phyloP scores from a whole-genome alignment of 306 rosid species.

The Abrus precatorius region DNA sequence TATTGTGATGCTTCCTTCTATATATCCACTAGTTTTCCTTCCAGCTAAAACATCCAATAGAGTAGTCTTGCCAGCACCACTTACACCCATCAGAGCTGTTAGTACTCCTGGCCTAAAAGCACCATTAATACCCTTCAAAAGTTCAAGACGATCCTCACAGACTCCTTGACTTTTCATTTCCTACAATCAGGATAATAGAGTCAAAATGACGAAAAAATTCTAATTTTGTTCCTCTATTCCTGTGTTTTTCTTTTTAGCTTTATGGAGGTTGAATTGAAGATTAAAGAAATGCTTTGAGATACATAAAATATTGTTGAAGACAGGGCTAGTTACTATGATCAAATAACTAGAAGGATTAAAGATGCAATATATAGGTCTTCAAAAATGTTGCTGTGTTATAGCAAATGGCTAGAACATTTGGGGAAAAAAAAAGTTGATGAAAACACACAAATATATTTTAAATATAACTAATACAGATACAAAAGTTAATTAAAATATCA shows the following conservation, averaged over 20 bases:
- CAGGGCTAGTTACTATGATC: background rate
- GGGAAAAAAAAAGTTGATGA: background rate
- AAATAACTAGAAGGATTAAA: background rate
- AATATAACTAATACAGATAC: conserved; percentile 10
- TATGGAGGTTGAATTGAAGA: background rate
- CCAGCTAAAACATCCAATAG: conserved; percentile 83
- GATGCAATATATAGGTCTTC: background rate
- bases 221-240: background rate
- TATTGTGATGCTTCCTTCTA: conserved; percentile 64
- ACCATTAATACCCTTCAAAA: conserved; percentile 76
- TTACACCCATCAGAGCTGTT: conserved; percentile 49
- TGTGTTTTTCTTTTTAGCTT: background rate
- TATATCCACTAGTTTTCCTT: conserved; percentile 76
- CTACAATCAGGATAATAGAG: conserved; percentile 23
- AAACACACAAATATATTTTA: background rate
- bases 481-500: background rate
- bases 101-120: conserved; percentile 80
- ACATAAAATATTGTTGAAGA: background rate
- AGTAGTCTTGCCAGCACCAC: conserved; percentile 87
- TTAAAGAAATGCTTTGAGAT: background rate
- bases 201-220: conserved; percentile 21
- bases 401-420: background rate
- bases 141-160: conserved; percentile 55
- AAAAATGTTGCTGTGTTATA: background rate
- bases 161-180: conserved; percentile 53